Percentiles rank a stretch among this genome's conserved stretches.
These are phyloP conservation scores for Neospermospora avenae DNA, from an alignment of 2,329 filamentous ascomycete species.

Conservation along the genomic window DNA sequence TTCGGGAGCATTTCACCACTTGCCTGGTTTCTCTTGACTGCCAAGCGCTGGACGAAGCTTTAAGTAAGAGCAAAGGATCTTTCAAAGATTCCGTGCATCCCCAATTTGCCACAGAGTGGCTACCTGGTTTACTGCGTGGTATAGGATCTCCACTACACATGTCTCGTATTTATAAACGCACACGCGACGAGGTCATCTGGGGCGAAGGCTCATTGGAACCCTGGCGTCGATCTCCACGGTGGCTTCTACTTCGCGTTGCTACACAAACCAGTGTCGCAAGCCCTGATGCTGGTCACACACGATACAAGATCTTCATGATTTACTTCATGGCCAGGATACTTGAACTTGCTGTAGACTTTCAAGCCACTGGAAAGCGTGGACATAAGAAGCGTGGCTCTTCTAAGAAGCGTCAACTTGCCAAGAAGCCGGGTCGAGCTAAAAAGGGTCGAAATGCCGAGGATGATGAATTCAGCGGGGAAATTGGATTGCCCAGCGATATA, in stretches of 20 bases:
- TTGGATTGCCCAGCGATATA: conserved; percentile 28
- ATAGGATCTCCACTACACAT: conserved; percentile 34
- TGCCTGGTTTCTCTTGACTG: conserved; percentile 22
- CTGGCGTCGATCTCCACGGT: conserved; percentile 52
- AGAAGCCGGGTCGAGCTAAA: too few relatives aligned
- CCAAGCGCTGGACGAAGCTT: conserved; percentile 44
- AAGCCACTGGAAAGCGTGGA: too few relatives aligned
- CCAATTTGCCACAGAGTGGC: conserved; percentile 48
- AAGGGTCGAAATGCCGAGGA: conserved; percentile 25
- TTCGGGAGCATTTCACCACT: conserved; percentile 26
- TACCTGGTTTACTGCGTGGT: conserved; percentile 43
- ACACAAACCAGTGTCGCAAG: conserved; percentile 38
- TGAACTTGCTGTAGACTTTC: conserved; percentile 16
- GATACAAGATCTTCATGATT: conserved; percentile 52
- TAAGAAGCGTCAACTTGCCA: too few relatives aligned
- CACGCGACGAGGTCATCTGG: conserved; percentile 53
- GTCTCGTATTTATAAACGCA: conserved; percentile 46
- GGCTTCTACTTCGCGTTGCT: conserved; percentile 52
- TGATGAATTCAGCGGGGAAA: conserved; percentile 30
- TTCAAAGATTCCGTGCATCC: conserved; percentile 48
- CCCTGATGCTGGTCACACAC: background rate
- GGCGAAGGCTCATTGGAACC: conserved; percentile 31
- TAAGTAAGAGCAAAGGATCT: background rate
- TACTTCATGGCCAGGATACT: conserved; percentile 43
- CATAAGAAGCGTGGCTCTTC: too few relatives aligned